A percentile compares a stretch with the other conserved stretches of the same genome.
Evolutionary conservation across 2,329 filamentous ascomycete genomes (phyloP).

Genomic region (Waltergamsia citrina): DNA sequence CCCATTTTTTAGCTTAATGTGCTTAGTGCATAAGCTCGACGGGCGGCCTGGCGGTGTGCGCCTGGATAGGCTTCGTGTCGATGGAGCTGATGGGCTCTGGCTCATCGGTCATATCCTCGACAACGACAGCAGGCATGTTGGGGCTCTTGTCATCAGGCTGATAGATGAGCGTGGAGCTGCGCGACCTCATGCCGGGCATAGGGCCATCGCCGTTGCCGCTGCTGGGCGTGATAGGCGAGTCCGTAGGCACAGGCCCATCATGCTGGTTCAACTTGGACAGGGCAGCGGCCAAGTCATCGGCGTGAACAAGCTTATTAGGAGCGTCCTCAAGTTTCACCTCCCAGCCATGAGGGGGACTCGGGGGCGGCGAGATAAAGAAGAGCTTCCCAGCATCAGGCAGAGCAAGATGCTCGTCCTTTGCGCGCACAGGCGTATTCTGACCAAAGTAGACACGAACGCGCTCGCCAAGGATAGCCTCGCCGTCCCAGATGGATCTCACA

Average conservation of each 20-base stretch:
- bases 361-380: slow-evolving; percentile 64
- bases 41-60: slow-evolving; percentile 53
- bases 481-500: slow-evolving; percentile 65
- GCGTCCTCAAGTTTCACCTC: slow-evolving; percentile 59
- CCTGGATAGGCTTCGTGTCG: slow-evolving; percentile 38
- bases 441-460: slow-evolving; percentile 62
- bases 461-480: slow-evolving; percentile 63
- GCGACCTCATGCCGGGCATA: slow-evolving; percentile 33
- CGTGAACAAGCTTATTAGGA: slow-evolving; percentile 60
- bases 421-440: slow-evolving; percentile 46
- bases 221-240: slow-evolving; percentile 16
- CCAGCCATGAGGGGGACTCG: slow-evolving; percentile 60
- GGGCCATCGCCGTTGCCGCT: slow-evolving; percentile 18
- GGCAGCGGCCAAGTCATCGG: slow-evolving; percentile 59
- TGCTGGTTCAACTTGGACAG: slow-evolving; percentile 54
- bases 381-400: slow-evolving; percentile 61
- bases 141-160: slow-evolving; percentile 47
- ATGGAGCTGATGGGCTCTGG: slow-evolving; percentile 34
- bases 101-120: slow-evolving; percentile 57
- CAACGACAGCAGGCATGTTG: slow-evolving; percentile 53
- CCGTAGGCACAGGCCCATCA: slow-evolving; percentile 17
- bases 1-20: too few relatives aligned
- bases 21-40: slow-evolving; percentile 52
- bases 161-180: slow-evolving; percentile 59
- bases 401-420: slow-evolving; percentile 48